These are phyloP conservation scores for Wallemia ichthyophaga DNA, from an alignment of 1,284 basidiomycete species.

Conservation along the genomic window DNA sequence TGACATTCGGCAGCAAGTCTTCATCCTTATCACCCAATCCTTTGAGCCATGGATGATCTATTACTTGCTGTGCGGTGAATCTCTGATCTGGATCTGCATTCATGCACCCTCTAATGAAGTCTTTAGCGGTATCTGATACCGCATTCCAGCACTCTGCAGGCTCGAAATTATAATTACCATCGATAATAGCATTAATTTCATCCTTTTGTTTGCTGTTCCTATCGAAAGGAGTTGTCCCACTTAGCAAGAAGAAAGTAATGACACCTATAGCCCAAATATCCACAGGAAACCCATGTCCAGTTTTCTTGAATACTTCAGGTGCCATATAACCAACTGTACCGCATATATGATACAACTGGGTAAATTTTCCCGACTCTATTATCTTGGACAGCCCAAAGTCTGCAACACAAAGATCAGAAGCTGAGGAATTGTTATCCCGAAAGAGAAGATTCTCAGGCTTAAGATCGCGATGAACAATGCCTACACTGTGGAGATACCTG, in stretches of 20 bases:
- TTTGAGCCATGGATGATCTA: constrained; percentile 47
- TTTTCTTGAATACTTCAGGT: constrained; percentile 89
- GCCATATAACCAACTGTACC: constrained; percentile 86
- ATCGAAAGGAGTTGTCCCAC: constrained; percentile 83
- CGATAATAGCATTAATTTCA: constrained; percentile 38
- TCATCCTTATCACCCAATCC: constrained; percentile 21
- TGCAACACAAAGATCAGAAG: constrained; percentile 70
- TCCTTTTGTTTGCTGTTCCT: constrained; percentile 35
- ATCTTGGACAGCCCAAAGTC: constrained; percentile 58
- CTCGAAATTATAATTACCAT: constrained; percentile 71
- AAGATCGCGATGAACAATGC: constrained; percentile 88
- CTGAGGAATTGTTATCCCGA: constrained; percentile 58
- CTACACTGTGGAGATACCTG: constrained; percentile 66
- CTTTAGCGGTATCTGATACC: constrained; percentile 45
- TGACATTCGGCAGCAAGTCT: constrained; percentile 55
- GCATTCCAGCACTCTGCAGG: constrained; percentile 65
- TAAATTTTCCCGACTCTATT: not conserved
- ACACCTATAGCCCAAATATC: constrained; percentile 95
- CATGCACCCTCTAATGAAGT: constrained; percentile 51
- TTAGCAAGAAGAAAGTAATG: constrained; percentile 71
- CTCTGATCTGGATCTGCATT: constrained; percentile 48
- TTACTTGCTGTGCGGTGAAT: constrained; percentile 38
- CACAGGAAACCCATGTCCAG: constrained; percentile 80
- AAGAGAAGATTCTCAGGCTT: constrained; percentile 96
- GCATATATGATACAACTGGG: constrained; percentile 33